Conservation (phyloP, 2,329 filamentous ascomycete genomes). For the Whalleya microplaca region DNA sequence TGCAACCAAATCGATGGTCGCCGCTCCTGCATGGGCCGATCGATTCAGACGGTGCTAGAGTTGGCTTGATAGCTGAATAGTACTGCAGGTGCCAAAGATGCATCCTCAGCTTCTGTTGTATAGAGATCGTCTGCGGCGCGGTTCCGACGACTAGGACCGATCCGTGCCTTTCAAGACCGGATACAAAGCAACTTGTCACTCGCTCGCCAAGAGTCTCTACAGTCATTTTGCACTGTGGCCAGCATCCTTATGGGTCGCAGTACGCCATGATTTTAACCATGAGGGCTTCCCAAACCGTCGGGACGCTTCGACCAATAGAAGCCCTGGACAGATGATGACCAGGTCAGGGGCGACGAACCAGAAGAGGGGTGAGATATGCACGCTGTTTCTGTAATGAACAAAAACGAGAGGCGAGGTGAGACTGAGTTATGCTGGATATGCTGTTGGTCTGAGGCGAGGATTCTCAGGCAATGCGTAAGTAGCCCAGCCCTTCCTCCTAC, state of each 20-base stretch:
- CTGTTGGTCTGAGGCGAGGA: constrained; percentile 18
- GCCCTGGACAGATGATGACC: constrained; percentile 11
- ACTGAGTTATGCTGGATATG: constrained; percentile 21
- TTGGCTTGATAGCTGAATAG: constrained; percentile 15
- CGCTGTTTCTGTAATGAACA: constrained; percentile 26
- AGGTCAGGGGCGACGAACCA: constrained; percentile 17
- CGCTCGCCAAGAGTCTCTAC: constrained; percentile 5
- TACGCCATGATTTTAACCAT: constrained; percentile 20
- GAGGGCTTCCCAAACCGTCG: constrained; percentile 27
- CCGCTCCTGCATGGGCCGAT: constrained; percentile 23
- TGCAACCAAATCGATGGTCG: constrained; percentile 26
- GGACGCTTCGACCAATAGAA: constrained; percentile 23
- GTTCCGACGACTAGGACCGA: constrained; percentile 1
- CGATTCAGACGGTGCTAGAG: constrained; percentile 1
- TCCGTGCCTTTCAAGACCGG: constrained; percentile 2
- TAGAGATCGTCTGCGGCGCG: constrained; percentile 18
- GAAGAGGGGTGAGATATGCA: constrained; percentile 30
- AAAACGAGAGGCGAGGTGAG: constrained; percentile 6
- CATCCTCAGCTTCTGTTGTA: constrained; percentile 16
- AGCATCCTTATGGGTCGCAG: constrained; percentile 19
- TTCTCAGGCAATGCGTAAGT: constrained; percentile 5
- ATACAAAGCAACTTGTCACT: constrained; percentile 10
- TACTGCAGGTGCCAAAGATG: constrained; percentile 8
- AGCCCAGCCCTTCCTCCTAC: constrained; percentile 9
- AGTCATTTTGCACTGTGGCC: constrained; percentile 28